Evolutionary conservation across 495 filamentous ascomycete species (phyloP).

Genomic region (Xylaria bambusicola): DNA sequence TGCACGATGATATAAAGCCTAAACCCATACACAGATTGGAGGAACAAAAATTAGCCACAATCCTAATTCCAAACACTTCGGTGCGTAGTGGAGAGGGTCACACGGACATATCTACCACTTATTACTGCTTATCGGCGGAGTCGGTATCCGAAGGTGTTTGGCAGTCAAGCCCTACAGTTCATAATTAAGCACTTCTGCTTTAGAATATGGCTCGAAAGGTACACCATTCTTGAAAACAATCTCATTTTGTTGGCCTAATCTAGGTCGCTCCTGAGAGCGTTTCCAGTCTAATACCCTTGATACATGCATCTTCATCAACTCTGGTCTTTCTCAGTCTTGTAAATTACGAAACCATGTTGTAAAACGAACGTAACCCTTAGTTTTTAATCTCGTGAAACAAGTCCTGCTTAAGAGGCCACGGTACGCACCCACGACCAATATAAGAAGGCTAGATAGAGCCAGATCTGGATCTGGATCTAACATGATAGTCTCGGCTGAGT

Average conservation of each 20-base stretch:
- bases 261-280: not conserved
- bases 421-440: not conserved
- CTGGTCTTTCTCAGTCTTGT: not conserved
- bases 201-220: no score
- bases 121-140: no score
- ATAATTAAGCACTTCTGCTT: no score
- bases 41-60: no score
- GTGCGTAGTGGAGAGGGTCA: no score
- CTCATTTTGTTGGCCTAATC: constrained; percentile 2
- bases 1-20: not conserved
- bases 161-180: not conserved
- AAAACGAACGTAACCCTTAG: not conserved
- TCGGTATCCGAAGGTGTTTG: no score
- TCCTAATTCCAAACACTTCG: no score
- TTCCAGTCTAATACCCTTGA: not conserved
- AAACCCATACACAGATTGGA: not conserved
- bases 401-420: not conserved
- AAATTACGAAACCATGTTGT: not conserved
- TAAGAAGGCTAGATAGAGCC: constrained; percentile 10
- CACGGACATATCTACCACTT: no score
- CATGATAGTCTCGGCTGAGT: not conserved
- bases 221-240: not conserved
- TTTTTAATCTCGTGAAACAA: not conserved
- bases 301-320: not conserved
- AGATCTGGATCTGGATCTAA: constrained; percentile 8